These are phyloP conservation scores for Filosporella fistucella DNA, from an alignment of 495 filamentous ascomycete genomes.

Conservation along the genomic window DNA sequence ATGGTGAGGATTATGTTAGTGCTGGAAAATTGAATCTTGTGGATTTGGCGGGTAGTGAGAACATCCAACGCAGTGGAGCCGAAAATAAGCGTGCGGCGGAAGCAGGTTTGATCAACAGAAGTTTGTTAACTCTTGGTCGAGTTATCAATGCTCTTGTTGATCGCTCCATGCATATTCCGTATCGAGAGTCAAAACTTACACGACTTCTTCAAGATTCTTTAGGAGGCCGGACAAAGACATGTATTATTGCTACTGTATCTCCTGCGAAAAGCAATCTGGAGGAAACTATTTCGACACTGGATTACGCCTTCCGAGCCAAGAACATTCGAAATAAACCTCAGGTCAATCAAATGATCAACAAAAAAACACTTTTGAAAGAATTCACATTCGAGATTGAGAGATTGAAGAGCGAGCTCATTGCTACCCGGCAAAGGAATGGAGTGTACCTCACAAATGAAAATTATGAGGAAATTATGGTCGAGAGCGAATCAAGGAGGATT, in stretches of 20 bases:
- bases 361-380: slow-evolving; percentile 84
- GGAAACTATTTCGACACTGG: slow-evolving; percentile 94
- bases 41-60: slow-evolving; percentile 94
- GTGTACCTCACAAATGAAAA: slow-evolving; percentile 84
- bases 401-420: slow-evolving; percentile 88
- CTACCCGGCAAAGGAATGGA: slow-evolving; percentile 88
- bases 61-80: slow-evolving; percentile 92
- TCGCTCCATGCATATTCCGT: slow-evolving; percentile 85
- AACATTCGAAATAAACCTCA: slow-evolving; percentile 98
- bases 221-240: slow-evolving; percentile 92
- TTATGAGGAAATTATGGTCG: slow-evolving; percentile 81
- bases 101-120: slow-evolving; percentile 97
- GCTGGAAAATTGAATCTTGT: slow-evolving; percentile 94
- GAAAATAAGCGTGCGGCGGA: slow-evolving; percentile 97
- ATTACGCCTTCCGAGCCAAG: slow-evolving; percentile 96
- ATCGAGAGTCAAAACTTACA: slow-evolving; percentile 95
- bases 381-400: slow-evolving; percentile 93
- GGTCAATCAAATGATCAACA: slow-evolving; percentile 83
- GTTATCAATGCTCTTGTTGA: slow-evolving; percentile 98
- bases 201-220: slow-evolving; percentile 93
- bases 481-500: slow-evolving; percentile 90
- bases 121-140: slow-evolving; percentile 85
- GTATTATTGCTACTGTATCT: slow-evolving; percentile 96
- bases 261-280: slow-evolving; percentile 92
- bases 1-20: slow-evolving; percentile 86